Base-by-base conservation (phyloP, 2,329 filamentous ascomycete species). In the Hymenoscyphus scutula region DNA sequence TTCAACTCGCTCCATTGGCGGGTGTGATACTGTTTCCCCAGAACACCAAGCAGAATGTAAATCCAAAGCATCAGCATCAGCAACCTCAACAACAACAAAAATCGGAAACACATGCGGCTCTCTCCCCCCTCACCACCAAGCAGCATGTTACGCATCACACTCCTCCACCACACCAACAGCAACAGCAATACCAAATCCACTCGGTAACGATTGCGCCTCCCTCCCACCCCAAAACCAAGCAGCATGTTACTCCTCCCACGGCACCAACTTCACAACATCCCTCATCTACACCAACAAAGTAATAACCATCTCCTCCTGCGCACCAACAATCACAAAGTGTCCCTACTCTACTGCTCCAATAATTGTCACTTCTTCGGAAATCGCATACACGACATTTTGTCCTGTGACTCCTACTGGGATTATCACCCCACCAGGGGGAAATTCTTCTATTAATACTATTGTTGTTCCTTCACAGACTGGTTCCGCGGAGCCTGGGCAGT, bases 291-390 rank as follows among this genome's bases (percentile, higher is more conserved):
- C 41, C 27, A 59, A 17, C 41, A 25, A 15, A 29, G 29, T 59
- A 4, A 32, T 53, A 4, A 59, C 58, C 10, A 59, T 59, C 23
- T 53, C 45, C 19, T 53, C 45, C 7, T 59, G 58, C 45, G 29
- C 58, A 15, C 58, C 58, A 27, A 30, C n/a, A 2, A 45, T 59
- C 58, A 53, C 27, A 1, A 11, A 53, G 11, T 59, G 58, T 48
- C 58, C 58, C 37, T 59, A 59, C 27, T 37, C 58, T 45, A 59
- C 45, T 1, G 29, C n/a, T 10, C 58, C 58, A 59, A 41, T n/a
- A 2, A 6, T 59, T 8, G 29, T 37, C 41, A 53, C 45, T n/a
- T n/a, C 29, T 8, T 29, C 58, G 17, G 27, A 37, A 7, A 4
- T 53, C 4, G 27, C 19, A 19, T 59, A 32, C 10, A 59, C 58